phyloP scores from a whole-genome alignment of 345 rosid genomes.

The Eucalyptus rudis region DNA sequence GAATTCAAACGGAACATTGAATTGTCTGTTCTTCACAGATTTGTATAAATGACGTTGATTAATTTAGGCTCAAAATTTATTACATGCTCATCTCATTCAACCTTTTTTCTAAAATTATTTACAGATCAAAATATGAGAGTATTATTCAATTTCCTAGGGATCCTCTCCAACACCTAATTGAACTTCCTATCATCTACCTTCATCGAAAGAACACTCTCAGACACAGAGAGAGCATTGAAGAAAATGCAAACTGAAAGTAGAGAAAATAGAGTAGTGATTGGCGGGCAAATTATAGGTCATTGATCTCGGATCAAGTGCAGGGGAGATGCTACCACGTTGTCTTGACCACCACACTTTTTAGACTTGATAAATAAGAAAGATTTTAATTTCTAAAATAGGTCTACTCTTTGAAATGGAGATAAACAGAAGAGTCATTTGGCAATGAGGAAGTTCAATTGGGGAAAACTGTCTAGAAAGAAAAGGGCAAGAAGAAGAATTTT shows the following conservation, averaged over 20 bases:
- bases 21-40: neutral
- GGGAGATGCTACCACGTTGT: neutral
- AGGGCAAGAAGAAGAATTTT: neutral
- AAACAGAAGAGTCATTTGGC: neutral
- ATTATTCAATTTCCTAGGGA: neutral
- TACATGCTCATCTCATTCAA: neutral
- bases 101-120: neutral
- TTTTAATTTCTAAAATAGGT: neutral
- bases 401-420: neutral
- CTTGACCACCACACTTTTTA: neutral
- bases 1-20: neutral
- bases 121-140: neutral
- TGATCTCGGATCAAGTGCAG: neutral
- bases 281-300: neutral
- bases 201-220: neutral
- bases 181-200: neutral
- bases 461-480: neutral
- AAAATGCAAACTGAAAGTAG: neutral
- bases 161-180: neutral
- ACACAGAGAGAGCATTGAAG: neutral
- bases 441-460: neutral
- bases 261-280: neutral
- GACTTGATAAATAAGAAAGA: neutral
- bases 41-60: neutral
- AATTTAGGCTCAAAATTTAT: neutral